Evolutionary conservation across 257 asterid genomes (phyloP), one percentile per base, ranked within the genome.

Genomic region (Primulina huaijiensis): DNA sequence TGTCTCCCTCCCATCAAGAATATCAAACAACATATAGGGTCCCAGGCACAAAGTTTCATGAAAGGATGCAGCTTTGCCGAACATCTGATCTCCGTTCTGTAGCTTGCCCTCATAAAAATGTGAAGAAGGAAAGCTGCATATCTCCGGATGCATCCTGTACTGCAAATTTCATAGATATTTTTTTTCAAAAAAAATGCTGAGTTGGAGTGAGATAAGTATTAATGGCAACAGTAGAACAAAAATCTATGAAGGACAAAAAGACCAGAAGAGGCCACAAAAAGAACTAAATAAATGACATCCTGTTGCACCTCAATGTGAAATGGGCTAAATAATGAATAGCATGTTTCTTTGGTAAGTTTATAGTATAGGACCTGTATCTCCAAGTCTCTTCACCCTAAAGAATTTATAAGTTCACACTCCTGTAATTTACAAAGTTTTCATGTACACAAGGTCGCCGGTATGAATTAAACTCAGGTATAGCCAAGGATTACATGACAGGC

Each of bases 61-160:
- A 86, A 90, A 94, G 70, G 89, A 75, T 30, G 92, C 94, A 75
- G 76, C 76, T 86, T 87, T 87, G 78, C 81, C 68, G 59, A 89
- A 79, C 83, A 84, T 80, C 69, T 74, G 81, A 21, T 79, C 86
- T 57, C 99, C 99, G 77, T 94, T 86, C 78, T 82, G 84, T 85
- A 94, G 87, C 86, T 89, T 94, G 80, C 96, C 94, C 69, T 91
- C 96, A 65, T 94, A 94, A 81, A 94, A 94, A 83, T 89, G 97
- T 64, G 71, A 82, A 69, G 99, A 87, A 65, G 99, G 99, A 79
- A 94, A 94, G 52, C 80, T 88, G 64, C 95, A 86, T 74, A 94
- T 94, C 81, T 90, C 99, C 6, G 96, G 97, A 76, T 94, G 99
- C 99, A 94, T 94, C 92, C 99, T 85, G 80, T 91, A 94, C 99